Percentiles rank a stretch among this genome's conserved stretches.
phyloP scores from a whole-genome alignment of 495 filamentous ascomycete genomes.

The Extremus antarcticus region DNA sequence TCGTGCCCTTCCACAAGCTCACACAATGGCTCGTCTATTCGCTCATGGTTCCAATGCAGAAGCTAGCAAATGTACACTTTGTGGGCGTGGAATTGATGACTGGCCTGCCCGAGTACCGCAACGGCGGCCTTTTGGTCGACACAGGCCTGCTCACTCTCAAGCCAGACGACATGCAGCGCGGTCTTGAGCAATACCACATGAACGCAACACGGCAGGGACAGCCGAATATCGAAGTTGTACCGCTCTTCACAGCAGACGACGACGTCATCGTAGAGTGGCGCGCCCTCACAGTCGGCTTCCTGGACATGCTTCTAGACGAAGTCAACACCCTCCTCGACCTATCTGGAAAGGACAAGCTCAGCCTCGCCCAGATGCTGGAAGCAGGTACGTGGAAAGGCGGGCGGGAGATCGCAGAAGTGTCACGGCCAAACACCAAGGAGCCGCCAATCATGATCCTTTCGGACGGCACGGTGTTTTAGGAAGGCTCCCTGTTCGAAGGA shows the following conservation, averaged over 20 bases:
- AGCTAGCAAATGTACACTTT: constrained; percentile 64
- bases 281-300: constrained; percentile 68
- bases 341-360: constrained; percentile 45
- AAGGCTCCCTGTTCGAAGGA: constrained; percentile 22
- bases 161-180: constrained; percentile 47
- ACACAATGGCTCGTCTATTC: constrained; percentile 88
- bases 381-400: constrained; percentile 97
- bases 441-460: constrained; percentile 93
- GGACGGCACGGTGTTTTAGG: constrained; percentile 90
- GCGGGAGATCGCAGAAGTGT: constrained; percentile 90
- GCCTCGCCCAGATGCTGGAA: constrained; percentile 69
- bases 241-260: constrained; percentile 65
- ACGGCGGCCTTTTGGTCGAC: constrained; percentile 77
- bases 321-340: constrained; percentile 59
- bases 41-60: constrained; percentile 76
- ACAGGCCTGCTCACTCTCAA: constrained; percentile 72
- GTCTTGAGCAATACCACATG: constrained; percentile 58
- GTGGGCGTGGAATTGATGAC: constrained; percentile 68
- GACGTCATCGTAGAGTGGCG: constrained; percentile 87
- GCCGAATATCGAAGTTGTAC: constrained; percentile 59
- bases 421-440: constrained; percentile 89
- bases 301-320: constrained; percentile 63
- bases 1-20: constrained; percentile 89
- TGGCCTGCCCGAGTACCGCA: constrained; percentile 78
- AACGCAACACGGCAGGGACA: constrained; percentile 67